Percentiles rank a stretch among this genome's conserved stretches.
phyloP scores from a whole-genome alignment of 2,329 filamentous ascomycete species.

The Aspergillus tubingensis region DNA sequence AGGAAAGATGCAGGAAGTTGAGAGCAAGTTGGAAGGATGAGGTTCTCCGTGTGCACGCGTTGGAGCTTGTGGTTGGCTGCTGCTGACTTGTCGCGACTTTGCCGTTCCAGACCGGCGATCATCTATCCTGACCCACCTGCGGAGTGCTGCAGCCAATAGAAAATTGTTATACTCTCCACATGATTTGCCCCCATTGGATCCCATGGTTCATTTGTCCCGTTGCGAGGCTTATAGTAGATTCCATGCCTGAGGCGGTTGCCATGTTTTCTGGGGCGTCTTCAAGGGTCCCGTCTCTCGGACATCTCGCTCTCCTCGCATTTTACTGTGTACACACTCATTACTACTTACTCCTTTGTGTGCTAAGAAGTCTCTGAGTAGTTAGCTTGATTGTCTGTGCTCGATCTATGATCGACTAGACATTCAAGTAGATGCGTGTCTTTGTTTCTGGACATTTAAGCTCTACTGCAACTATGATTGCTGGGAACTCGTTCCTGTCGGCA shows the following conservation, averaged over 20 bases:
- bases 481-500: not conserved
- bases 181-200: conserved; percentile 1
- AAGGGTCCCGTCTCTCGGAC: not conserved
- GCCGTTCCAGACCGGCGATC: conserved; percentile 3
- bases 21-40: conserved; percentile 25
- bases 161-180: not conserved
- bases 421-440: not conserved
- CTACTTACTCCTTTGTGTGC: too few relatives aligned
- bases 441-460: too few relatives aligned
- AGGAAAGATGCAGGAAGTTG: conserved; percentile 9
- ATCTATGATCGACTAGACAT: not conserved
- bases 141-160: too few relatives aligned
- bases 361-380: too few relatives aligned
- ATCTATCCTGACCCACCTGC: not conserved
- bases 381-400: not conserved
- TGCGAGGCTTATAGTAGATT: not conserved
- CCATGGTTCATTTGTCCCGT: not conserved
- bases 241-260: not conserved
- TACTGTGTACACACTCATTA: not conserved
- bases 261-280: not conserved
- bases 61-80: conserved; percentile 21
- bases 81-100: conserved; percentile 11
- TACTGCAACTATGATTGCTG: too few relatives aligned
- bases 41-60: conserved; percentile 23
- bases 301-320: not conserved